Conservation (phyloP, 2,329 filamentous ascomycete genomes). For the Rhynchosporium agropyri region DNA sequence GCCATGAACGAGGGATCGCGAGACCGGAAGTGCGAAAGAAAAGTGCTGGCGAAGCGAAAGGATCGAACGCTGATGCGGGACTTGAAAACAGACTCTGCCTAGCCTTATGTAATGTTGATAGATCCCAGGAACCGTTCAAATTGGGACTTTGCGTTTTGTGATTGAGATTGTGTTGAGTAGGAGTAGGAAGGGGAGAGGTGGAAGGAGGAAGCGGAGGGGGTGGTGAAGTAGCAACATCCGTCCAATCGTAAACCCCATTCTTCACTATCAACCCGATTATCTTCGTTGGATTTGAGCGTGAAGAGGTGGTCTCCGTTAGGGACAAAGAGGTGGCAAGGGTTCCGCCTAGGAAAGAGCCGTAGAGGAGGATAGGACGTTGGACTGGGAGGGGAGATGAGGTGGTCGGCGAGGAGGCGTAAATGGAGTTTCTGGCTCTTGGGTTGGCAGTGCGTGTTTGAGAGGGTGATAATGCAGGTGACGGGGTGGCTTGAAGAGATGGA, state of each 20-base stretch:
- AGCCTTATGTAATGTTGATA: constrained; percentile 36
- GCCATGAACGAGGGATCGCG: constrained; percentile 33
- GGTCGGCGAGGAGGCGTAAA: constrained; percentile 24
- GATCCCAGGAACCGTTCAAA: constrained; percentile 25
- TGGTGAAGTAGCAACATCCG: constrained; percentile 54
- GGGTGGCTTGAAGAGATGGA: neutral
- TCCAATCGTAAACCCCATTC: constrained; percentile 68
- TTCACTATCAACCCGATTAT: constrained; percentile 58
- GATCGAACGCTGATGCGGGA: constrained; percentile 58
- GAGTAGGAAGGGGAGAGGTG: no score
- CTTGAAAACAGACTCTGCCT: constrained; percentile 52
- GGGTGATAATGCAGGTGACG: neutral
- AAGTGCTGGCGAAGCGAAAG: constrained; percentile 60
- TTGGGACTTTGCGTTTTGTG: neutral
- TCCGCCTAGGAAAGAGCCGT: constrained; percentile 61
- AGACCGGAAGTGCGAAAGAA: constrained; percentile 58
- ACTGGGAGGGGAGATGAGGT: neutral
- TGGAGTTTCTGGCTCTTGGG: constrained; percentile 40
- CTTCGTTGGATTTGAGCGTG: constrained; percentile 43
- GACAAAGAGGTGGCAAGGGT: constrained; percentile 59
- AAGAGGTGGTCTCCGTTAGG: constrained; percentile 54
- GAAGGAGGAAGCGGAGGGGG: neutral
- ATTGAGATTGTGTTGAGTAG: neutral
- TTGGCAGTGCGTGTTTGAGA: no score
- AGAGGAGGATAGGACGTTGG: constrained; percentile 45